A percentile compares a stretch with the other conserved stretches of the same genome.
These are phyloP conservation scores for Lobosporangium transversale DNA, from an alignment of 192 early-diverging fungal species.

Conservation along the genomic window DNA sequence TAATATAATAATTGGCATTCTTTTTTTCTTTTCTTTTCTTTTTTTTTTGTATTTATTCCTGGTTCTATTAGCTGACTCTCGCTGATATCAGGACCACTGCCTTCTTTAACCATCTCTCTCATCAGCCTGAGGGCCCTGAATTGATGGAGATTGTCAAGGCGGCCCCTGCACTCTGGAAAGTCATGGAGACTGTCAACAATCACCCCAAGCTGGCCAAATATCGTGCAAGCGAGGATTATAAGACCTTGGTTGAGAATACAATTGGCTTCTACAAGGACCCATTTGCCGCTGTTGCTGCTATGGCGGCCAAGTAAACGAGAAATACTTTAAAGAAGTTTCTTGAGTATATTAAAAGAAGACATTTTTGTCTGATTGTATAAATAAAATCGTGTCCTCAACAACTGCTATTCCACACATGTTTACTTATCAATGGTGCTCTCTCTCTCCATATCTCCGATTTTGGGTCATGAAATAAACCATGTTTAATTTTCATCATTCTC, in stretches of 20 bases:
- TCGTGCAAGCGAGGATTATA: background rate
- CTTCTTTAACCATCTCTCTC: conserved; percentile 3
- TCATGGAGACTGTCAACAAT: conserved; percentile 12
- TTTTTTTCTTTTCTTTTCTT: background rate
- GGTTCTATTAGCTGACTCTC: background rate
- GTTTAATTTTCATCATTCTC: too few species aligned
- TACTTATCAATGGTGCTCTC: too few species aligned
- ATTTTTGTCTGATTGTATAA: too few species aligned
- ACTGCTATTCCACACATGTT: too few species aligned
- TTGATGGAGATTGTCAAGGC: conserved; percentile 9
- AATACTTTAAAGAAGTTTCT: too few species aligned
- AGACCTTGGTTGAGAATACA: background rate
- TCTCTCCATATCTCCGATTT: too few species aligned
- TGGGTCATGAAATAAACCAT: too few species aligned
- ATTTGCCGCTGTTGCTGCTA: too few species aligned
- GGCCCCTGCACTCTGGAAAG: conserved; percentile 7
- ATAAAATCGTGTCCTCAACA: too few species aligned
- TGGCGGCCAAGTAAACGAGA: too few species aligned
- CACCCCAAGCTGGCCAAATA: conserved; percentile 1
- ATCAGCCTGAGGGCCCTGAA: conserved; percentile 1
- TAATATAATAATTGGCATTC: background rate
- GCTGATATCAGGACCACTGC: conserved; percentile 14
- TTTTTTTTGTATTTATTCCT: background rate
- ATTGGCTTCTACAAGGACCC: too few species aligned
- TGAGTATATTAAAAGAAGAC: too few species aligned